Evolutionary conservation across 768 basidiomycete genomes (phyloP).

Genomic region (Lentinus brumalis): DNA sequence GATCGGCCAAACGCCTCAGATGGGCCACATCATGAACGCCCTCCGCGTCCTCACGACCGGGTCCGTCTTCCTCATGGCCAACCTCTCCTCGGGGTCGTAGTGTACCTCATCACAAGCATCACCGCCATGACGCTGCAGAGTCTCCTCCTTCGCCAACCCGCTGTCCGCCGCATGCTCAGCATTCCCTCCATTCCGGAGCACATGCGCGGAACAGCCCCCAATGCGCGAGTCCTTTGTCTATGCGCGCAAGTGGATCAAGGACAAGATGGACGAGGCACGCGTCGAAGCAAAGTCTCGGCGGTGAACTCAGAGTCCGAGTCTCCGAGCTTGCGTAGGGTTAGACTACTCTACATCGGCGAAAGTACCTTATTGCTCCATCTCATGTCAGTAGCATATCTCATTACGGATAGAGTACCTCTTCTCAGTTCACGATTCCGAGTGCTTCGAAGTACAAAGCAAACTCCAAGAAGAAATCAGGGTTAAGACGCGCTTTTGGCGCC

Average conservation of each 20-base stretch:
- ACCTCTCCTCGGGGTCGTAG: conserved; percentile 61
- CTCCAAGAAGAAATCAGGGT: no score
- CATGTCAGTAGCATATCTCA: conserved; percentile 8
- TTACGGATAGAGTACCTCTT: conserved; percentile 6
- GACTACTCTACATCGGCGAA: neutral
- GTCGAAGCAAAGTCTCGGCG: neutral
- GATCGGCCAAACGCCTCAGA: conserved; percentile 42
- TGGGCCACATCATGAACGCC: conserved; percentile 69
- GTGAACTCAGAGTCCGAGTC: neutral
- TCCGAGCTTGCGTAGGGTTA: neutral
- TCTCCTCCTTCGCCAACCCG: conserved; percentile 42
- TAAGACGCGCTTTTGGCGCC: no score
- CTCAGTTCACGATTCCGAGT: neutral
- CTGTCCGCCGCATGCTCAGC: conserved; percentile 41
- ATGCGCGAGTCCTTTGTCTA: conserved; percentile 28
- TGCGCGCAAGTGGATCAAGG: conserved; percentile 21
- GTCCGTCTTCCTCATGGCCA: conserved; percentile 52
- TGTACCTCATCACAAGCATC: conserved; percentile 60
- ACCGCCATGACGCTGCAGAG: conserved; percentile 49
- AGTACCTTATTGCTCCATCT: conserved; percentile 16
- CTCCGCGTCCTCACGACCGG: conserved; percentile 59
- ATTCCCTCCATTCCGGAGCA: conserved; percentile 32
- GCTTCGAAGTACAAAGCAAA: no score
- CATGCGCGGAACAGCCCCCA: conserved; percentile 26
- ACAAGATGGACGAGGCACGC: conserved; percentile 16